Percentiles rank a stretch among this genome's conserved stretches.
Evolutionary conservation across 1,284 basidiomycete species (phyloP).

Genomic region (Ceratobasidium sp.): DNA sequence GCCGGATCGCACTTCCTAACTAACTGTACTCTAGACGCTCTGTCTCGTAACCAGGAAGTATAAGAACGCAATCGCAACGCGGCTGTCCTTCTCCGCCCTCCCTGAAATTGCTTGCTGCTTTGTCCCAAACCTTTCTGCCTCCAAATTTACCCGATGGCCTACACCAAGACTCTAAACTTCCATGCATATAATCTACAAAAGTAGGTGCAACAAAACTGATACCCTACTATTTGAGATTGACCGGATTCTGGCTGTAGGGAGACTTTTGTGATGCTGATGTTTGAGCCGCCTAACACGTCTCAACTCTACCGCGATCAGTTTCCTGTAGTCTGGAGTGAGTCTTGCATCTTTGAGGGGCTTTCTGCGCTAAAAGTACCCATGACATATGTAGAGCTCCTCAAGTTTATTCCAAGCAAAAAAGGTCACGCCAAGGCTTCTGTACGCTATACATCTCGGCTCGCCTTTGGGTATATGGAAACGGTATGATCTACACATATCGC

Average conservation of each 20-base stretch:
- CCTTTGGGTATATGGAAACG: constrained; percentile 12
- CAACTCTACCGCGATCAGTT: constrained; percentile 15
- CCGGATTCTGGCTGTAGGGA: not conserved
- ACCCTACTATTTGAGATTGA: not conserved
- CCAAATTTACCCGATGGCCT: not conserved
- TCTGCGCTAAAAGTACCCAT: not conserved
- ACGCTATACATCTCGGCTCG: not conserved
- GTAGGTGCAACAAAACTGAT: not conserved
- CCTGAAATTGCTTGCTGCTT: not conserved
- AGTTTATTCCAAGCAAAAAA: not conserved
- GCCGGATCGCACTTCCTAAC: too few relatives aligned
- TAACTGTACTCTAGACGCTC: too few relatives aligned
- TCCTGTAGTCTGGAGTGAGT: constrained; percentile 33
- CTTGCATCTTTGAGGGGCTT: too few relatives aligned
- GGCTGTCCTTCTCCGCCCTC: too few relatives aligned
- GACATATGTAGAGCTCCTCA: constrained; percentile 6
- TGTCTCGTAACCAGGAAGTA: too few relatives aligned
- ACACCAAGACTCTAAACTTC: constrained; percentile 13
- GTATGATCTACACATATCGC: not conserved
- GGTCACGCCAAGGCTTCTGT: not conserved
- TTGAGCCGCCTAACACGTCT: constrained; percentile 11
- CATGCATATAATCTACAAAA: constrained; percentile 2
- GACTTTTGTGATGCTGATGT: constrained; percentile 23
- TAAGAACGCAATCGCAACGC: too few relatives aligned
- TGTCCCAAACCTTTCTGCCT: not conserved